Base-by-base conservation (phyloP, 192 early-diverging fungal species). In the Podila horticola region DNA sequence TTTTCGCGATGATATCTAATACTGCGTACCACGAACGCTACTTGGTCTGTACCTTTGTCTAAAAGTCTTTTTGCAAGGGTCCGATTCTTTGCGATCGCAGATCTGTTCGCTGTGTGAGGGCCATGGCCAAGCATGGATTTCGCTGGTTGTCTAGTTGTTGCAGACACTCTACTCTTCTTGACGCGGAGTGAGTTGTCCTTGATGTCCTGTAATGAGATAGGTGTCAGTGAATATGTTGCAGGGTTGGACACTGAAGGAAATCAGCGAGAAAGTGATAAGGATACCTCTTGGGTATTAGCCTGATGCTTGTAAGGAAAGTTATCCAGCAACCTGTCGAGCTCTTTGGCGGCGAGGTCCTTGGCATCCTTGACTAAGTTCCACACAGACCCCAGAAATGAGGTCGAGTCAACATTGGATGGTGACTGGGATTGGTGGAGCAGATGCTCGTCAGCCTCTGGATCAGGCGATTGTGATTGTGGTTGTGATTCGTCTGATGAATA, bases 291-390 rank as follows among this genome's bases (percentile, higher is more conserved):
- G 33, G 58, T 17, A 15, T 62, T 30, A 50, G 38, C 30, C 10
- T 45, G 51, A 9, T 61, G 59, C 33, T 66, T 59, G 65, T 68
- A 79, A 17, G 77, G 77, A 31, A 81, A 65, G 45, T 60, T 66
- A 13, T 81, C 77, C n/a, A 81, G 52, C 17, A 81, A 55, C 26
- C 49, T 81, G 71, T 81, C 77, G 11, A 81, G 34, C 45, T 81
- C 71, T 34, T 34, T 72, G 20, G 57, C 36, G 26, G 77, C 77
- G 3, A 81, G 34, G 5, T 81, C 67, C 13, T 66, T 66, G 24
- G 58, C 71, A 61, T 81, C 77, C 62, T 66, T 68, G 38, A 72
- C 30, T 20, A 79, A 61, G 52, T 79, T 79, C 76, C 76, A 79
- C 6, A 79, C 52, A 15, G 76, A 79, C 0, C 70, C 70, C 3